Base-by-base conservation (phyloP, 2,329 filamentous ascomycete species). In the Sarocladium oryzae region DNA sequence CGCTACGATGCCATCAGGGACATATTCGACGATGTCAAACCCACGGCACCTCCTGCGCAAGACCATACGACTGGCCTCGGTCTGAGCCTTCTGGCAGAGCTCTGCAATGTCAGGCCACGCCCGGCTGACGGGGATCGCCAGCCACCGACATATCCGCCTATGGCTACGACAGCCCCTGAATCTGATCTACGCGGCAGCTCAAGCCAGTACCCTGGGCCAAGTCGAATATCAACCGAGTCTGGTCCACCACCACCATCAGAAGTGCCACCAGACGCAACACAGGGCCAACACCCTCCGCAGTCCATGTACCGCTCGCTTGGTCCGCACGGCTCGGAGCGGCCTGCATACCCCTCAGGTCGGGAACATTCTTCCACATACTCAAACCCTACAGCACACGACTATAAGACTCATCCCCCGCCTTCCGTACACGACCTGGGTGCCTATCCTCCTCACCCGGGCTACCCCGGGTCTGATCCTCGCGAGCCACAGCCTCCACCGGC, bases 21-120 rank as follows among this genome's bases (percentile, higher is more conserved):
- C 52, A 65, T 72, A 26, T 73, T 73, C 54, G 67, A 66, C 11
- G 61, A 67, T 50, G 61, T 65, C 7, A 67, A 64, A 52, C 66
- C 68, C 18, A 56, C 57, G 4, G 52, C 63, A 15, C 50, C 60
- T 11, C 23, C 52, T 2, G 53, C 57, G 6, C 53, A 64, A 10
- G 52, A 53, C 13, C 60, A 60, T 26, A 53, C 52, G 13, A 36
- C 30, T 3, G 30, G 46, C 16, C 51, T 62, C 26, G 55, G 58
- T 20, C 65, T 70, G 33, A 64, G 66, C 52, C 53, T 66, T 7
- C 58, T 70, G 23, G 66, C 68, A 10, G 60, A 66, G 53, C 49
- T 70, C 33, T 69, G 66, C 58, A 62, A 62, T 20, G 56, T 66
- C 13, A 61, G 65, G 35, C 58, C 58, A 26, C 58, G 58, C 21